These are phyloP conservation scores for Agrocybe pediades DNA, from an alignment of 768 basidiomycete species.

Conservation along the genomic window DNA sequence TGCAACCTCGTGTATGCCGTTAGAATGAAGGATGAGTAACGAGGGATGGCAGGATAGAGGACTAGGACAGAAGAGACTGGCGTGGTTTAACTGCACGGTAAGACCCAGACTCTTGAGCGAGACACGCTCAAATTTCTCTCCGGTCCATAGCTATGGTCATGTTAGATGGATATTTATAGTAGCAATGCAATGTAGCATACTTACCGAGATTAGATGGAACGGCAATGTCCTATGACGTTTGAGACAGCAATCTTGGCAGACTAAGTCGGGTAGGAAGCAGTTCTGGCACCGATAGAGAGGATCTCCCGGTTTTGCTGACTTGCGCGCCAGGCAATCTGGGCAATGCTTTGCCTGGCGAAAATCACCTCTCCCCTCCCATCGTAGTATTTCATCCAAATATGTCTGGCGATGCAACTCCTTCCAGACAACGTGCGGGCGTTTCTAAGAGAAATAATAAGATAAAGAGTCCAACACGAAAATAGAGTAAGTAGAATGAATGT, in stretches of 20 bases:
- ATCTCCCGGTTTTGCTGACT: neutral
- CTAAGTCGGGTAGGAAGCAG: conserved; percentile 4
- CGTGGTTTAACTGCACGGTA: neutral
- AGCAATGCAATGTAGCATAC: neutral
- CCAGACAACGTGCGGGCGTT: conserved; percentile 10
- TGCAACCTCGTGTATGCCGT: neutral
- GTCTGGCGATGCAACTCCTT: conserved; percentile 1
- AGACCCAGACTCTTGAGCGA: neutral
- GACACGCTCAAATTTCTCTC: neutral
- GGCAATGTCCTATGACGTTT: neutral
- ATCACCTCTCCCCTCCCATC: conserved; percentile 7
- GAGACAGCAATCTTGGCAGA: neutral
- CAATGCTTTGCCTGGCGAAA: neutral
- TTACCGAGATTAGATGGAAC: neutral
- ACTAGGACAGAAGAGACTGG: neutral
- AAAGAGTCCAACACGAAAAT: too few relatives aligned
- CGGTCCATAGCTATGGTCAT: neutral
- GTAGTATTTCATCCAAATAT: conserved; percentile 10
- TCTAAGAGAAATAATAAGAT: neutral
- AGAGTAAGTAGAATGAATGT: too few relatives aligned
- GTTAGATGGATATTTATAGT: neutral
- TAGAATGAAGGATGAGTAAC: neutral
- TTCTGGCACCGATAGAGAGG: conserved; percentile 6
- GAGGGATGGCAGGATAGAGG: neutral
- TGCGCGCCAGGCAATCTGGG: conserved; percentile 6